Base-by-base conservation (phyloP, 176 grass and related monocot species). In the Otatea glauca region DNA sequence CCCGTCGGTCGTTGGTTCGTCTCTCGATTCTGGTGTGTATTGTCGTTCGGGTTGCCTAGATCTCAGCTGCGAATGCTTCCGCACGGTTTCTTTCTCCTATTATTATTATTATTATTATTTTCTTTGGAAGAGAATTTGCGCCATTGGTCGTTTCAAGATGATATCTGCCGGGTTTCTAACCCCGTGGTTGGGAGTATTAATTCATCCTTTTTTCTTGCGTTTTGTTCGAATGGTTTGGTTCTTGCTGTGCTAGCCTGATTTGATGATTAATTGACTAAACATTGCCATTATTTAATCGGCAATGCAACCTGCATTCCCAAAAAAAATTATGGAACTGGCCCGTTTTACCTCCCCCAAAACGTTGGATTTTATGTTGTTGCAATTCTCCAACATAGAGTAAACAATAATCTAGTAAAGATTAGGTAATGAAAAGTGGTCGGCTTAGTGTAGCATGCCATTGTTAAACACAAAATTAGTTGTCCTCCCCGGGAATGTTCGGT, bases 371-470 rank as follows among this genome's bases (percentile, higher is more conserved):
- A 60, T 44, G 20, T 69, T 50, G 34, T 48, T 81, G 17, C 38
- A 45, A 6, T 68, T 65, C 53, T 21, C 48, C 53, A 32, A 35
- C 17, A 23, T 47, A 37, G 51, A 59, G 58, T 35, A 43, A 42
- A 76, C 16, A 58, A 60, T 77, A 61, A 23, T 9, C 0, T 81
- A 41, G 54, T 56, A 60, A 76, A 82, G 72, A 51, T 25, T 68
- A 24, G 65, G 63, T 47, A 42, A 42, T 82, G 29, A 82, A 69
- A 88, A 82, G 53, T 51, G 71, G 74, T 70, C 25, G 27, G 50
- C 43, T 24, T 75, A 76, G 54, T 72, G 56, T 38, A 37, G 55
- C 81, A 14, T 88, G 74, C 75, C 81, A n/a, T 72, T 72, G 55
- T 78, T 63, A 35, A 78, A 55, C 43, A 72, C 44, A 55, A 72